Conservation (phyloP, 208 protist species). For the Acanthamoeba polyphaga region DNA sequence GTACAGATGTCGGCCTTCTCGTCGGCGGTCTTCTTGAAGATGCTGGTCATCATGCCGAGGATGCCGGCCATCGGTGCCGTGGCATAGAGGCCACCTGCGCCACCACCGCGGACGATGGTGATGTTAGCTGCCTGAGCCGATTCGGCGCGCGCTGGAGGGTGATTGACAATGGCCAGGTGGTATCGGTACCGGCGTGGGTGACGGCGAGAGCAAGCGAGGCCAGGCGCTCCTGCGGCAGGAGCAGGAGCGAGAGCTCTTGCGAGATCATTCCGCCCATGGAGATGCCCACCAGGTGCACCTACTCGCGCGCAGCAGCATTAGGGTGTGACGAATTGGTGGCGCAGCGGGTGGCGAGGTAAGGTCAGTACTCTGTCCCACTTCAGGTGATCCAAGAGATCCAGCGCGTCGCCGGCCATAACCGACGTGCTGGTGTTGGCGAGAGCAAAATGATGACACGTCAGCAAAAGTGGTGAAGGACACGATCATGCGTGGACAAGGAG, state of each 20-base stretch:
- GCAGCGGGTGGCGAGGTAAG: not conserved
- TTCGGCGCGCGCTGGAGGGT: not conserved
- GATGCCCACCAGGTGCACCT: slow-evolving; percentile 50
- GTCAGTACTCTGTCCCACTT: not conserved
- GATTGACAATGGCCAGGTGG: not conserved
- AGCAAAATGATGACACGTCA: not conserved
- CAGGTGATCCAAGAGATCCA: slow-evolving; percentile 33
- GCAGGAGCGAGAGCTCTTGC: slow-evolving; percentile 34
- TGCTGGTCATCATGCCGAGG: not conserved
- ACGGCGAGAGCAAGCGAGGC: slow-evolving; percentile 18
- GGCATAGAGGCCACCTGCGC: not conserved
- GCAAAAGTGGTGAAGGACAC: no score
- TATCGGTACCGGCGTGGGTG: slow-evolving; percentile 6
- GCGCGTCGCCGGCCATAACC: slow-evolving; percentile 20
- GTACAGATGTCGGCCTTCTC: slow-evolving; percentile 14
- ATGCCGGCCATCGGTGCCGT: slow-evolving; percentile 18
- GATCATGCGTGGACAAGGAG: no score
- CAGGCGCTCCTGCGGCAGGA: not conserved
- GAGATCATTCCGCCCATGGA: slow-evolving; percentile 69
- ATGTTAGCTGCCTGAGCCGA: not conserved
- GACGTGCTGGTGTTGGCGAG: not conserved
- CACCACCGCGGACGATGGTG: not conserved
- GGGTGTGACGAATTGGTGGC: no score
- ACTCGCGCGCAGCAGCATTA: no score
- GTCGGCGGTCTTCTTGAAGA: slow-evolving; percentile 16